A percentile compares a stretch with the other conserved stretches of the same genome.
These are phyloP conservation scores for Fusarium anguioides DNA, from an alignment of 2,329 filamentous ascomycete species.

Conservation along the genomic window DNA sequence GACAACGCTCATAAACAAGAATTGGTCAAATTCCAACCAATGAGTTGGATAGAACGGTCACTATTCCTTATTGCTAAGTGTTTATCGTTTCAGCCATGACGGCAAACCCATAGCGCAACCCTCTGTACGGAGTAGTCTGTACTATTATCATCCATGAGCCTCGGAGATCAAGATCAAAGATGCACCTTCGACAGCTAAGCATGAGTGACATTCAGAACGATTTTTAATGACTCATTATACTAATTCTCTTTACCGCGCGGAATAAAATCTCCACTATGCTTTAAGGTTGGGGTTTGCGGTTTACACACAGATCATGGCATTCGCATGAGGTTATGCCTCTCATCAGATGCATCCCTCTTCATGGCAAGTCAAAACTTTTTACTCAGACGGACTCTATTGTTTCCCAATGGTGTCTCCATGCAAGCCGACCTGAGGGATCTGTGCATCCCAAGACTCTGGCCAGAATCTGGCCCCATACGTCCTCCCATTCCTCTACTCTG, in stretches of 20 bases:
- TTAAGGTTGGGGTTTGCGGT: too few species aligned
- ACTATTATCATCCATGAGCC: not conserved
- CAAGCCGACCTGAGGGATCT: not conserved
- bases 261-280: not conserved
- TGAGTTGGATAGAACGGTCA: not conserved
- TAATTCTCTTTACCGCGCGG: not conserved
- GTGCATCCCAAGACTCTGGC: not conserved
- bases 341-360: not conserved
- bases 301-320: too few species aligned
- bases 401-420: not conserved
- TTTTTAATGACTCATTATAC: not conserved
- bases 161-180: not conserved
- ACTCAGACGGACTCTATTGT: not conserved
- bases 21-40: not conserved
- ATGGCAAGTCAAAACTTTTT: not conserved
- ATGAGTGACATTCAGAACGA: not conserved
- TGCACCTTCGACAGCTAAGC: not conserved
- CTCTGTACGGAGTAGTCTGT: too few species aligned
- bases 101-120: not conserved
- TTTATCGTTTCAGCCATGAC: slow-evolving; percentile 8
- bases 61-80: not conserved
- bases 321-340: not conserved
- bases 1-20: not conserved
- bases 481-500: slow-evolving; percentile 11
- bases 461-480: not conserved